A percentile compares a stretch with the other conserved stretches of the same genome.
These are phyloP conservation scores for Porcisia hertigi DNA, from an alignment of 208 protist genomes.

Conservation along the genomic window DNA sequence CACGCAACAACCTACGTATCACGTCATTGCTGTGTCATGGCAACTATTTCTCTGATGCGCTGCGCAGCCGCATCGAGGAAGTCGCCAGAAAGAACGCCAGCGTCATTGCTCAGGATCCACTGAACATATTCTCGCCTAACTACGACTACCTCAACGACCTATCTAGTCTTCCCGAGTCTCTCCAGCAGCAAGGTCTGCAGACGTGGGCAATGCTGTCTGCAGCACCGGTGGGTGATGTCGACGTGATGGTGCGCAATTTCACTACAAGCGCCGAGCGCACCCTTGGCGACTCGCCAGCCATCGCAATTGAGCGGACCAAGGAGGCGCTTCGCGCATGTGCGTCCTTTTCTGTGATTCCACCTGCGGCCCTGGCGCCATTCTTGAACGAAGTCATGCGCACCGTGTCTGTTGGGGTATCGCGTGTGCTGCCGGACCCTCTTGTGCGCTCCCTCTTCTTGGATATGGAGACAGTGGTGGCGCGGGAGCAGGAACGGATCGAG, in stretches of 20 bases:
- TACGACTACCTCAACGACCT: slow-evolving; percentile 63
- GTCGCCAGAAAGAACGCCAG: slow-evolving; percentile 36
- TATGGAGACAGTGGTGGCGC: slow-evolving; percentile 24
- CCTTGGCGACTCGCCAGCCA: slow-evolving; percentile 31
- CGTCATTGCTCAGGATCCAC: slow-evolving; percentile 52
- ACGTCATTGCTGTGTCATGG: slow-evolving; percentile 41
- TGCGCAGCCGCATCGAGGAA: slow-evolving; percentile 47
- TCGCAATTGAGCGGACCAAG: slow-evolving; percentile 36
- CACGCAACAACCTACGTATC: slow-evolving; percentile 63
- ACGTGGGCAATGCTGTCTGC: slow-evolving; percentile 82
- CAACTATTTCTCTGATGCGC: slow-evolving; percentile 52
- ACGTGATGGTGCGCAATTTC: slow-evolving; percentile 66
- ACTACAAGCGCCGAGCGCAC: slow-evolving; percentile 59
- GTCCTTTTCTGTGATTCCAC: slow-evolving; percentile 53
- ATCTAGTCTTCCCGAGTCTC: slow-evolving; percentile 42
- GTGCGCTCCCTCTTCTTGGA: slow-evolving; percentile 79
- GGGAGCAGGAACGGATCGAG: slow-evolving; percentile 15
- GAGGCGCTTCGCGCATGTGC: slow-evolving; percentile 31
- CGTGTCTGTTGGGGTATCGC: slow-evolving; percentile 58
- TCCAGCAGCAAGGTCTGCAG: slow-evolving; percentile 57
- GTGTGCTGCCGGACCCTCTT: slow-evolving; percentile 59
- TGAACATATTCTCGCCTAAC: slow-evolving; percentile 58
- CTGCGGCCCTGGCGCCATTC: slow-evolving; percentile 66
- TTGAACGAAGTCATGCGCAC: slow-evolving; percentile 83
- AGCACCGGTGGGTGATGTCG: slow-evolving; percentile 55